These are phyloP conservation scores for Coelastrella sp. DNA, from an alignment of 139 green algal genomes.

Conservation along the genomic window DNA sequence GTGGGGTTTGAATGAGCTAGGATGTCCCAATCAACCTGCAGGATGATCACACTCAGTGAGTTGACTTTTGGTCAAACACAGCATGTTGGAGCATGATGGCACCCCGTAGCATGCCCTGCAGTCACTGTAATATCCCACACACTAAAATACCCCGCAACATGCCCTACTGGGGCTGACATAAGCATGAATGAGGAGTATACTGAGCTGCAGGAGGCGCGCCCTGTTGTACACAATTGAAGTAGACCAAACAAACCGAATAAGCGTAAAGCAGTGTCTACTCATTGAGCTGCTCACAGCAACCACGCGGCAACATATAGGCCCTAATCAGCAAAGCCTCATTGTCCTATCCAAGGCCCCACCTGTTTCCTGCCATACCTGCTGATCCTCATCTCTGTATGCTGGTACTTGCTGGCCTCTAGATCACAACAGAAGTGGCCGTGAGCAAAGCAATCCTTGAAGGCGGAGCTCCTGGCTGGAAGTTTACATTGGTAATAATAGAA, in stretches of 20 bases:
- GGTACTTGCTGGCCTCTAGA: conserved; percentile 88
- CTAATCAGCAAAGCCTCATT: background rate
- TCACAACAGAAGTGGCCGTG: background rate
- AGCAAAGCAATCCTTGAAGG: background rate
- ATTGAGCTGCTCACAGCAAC: background rate
- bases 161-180: too few species aligned
- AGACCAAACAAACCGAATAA: background rate
- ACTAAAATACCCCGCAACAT: too few species aligned
- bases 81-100: too few species aligned
- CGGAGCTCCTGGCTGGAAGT: background rate
- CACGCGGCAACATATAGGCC: background rate
- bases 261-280: background rate
- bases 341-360: conserved; percentile 56
- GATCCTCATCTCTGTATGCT: conserved; percentile 87
- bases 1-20: conserved; percentile 95
- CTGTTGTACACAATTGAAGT: too few species aligned
- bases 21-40: conserved; percentile 94
- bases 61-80: too few species aligned
- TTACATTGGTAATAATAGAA: too few species aligned
- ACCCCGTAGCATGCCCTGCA: too few species aligned
- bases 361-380: conserved; percentile 80
- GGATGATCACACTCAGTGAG: background rate
- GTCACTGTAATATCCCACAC: too few species aligned
- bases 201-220: too few species aligned
- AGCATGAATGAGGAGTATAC: too few species aligned